These are phyloP conservation scores for Colletotrichum musicola DNA, from an alignment of 2,329 filamentous ascomycete species.

Conservation along the genomic window DNA sequence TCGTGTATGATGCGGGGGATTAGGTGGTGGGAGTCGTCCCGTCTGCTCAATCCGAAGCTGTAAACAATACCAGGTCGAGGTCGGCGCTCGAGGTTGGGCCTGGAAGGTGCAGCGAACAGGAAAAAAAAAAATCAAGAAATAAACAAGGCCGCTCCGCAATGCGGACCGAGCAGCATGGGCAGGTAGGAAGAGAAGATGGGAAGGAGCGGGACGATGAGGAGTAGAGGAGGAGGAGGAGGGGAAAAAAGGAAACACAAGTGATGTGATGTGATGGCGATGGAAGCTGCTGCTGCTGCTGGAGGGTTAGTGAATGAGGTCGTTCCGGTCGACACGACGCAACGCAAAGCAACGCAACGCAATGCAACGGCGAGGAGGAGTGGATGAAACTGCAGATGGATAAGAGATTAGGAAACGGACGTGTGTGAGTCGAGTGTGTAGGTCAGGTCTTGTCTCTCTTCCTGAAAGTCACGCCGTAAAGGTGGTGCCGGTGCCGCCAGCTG, in stretches of 20 bases:
- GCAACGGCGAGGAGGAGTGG: slow-evolving; percentile 8
- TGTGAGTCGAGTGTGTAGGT: slow-evolving; percentile 1
- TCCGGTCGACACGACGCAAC: neutral
- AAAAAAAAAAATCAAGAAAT: slow-evolving; percentile 34
- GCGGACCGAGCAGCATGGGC: slow-evolving; percentile 33
- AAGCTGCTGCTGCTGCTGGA: slow-evolving; percentile 17
- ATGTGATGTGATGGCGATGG: too few relatives aligned
- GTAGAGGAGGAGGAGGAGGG: slow-evolving; percentile 3
- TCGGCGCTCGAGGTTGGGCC: neutral
- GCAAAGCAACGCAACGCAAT: neutral
- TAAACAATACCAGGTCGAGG: slow-evolving; percentile 27
- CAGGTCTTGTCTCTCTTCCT: slow-evolving; percentile 2
- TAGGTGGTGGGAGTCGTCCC: slow-evolving; percentile 18
- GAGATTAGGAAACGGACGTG: slow-evolving; percentile 26
- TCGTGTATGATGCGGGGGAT: neutral
- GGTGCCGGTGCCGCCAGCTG: neutral
- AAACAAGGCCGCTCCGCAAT: slow-evolving; percentile 39
- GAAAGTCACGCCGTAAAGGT: neutral
- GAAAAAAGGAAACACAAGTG: neutral
- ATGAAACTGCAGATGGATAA: slow-evolving; percentile 37
- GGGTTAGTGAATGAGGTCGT: slow-evolving; percentile 28
- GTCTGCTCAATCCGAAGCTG: slow-evolving; percentile 14
- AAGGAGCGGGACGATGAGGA: neutral
- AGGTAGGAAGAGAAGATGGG: neutral
- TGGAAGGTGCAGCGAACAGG: slow-evolving; percentile 4